These are phyloP conservation scores for Secale cereale DNA, from an alignment of 176 grass and related monocot species.

Conservation along the genomic window DNA sequence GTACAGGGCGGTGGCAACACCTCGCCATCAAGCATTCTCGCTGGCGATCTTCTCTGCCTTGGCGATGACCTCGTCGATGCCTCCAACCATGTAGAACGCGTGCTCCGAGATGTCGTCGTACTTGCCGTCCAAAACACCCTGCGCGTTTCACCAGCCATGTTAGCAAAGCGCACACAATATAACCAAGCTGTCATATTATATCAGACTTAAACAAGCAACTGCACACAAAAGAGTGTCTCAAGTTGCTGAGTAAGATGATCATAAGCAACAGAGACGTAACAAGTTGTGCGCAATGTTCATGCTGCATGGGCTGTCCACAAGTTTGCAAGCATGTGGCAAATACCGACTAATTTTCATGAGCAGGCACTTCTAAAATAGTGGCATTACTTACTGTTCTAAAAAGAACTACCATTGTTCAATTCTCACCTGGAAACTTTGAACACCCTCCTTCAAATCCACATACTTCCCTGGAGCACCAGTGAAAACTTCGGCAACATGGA, in stretches of 20 bases:
- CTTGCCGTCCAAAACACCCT: constrained; percentile 95
- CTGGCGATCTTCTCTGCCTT: constrained; percentile 89
- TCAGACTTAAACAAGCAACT: not conserved
- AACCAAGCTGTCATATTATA: not conserved
- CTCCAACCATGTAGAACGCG: constrained; percentile 93
- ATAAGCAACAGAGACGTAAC: no score
- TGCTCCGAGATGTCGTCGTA: constrained; percentile 87
- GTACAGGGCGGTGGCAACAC: constrained; percentile 28
- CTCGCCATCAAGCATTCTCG: constrained; percentile 62
- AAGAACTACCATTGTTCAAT: not conserved
- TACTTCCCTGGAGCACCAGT: constrained; percentile 96
- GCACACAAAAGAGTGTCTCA: not conserved
- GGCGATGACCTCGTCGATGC: constrained; percentile 91
- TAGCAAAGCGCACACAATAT: not conserved
- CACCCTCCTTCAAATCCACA: constrained; percentile 86
- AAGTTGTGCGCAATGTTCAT: not conserved
- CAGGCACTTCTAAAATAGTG: not conserved
- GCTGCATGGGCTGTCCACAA: no score
- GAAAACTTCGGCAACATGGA: constrained; percentile 99
- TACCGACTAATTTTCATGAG: not conserved
- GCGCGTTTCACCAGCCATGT: not conserved
- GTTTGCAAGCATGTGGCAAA: not conserved
- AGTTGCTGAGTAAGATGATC: not conserved
- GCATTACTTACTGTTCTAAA: not conserved
- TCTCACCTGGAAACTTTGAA: constrained; percentile 82